Percentiles rank a stretch among this genome's conserved stretches.
Conservation (phyloP, 768 basidiomycete species). For the Phanerodontia chrysosporium region DNA sequence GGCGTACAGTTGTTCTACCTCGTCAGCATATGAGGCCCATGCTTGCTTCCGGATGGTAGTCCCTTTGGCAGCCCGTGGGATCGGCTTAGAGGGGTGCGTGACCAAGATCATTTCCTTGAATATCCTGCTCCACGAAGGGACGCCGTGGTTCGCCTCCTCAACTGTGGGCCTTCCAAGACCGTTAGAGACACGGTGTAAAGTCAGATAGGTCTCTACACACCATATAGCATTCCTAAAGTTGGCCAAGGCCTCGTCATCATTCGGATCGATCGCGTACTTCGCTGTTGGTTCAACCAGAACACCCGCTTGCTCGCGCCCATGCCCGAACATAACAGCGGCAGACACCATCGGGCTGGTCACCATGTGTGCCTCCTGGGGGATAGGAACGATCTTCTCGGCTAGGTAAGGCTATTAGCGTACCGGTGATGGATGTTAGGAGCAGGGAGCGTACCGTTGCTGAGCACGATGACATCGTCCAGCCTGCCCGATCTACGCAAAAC, state of each 20-base stretch:
- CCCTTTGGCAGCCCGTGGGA: constrained; percentile 13
- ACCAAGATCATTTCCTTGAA: constrained; percentile 27
- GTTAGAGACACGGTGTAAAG: not conserved
- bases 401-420: not conserved
- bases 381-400: constrained; percentile 17
- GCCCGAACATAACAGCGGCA: constrained; percentile 18
- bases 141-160: constrained; percentile 19
- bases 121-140: constrained; percentile 25
- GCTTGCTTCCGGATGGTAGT: constrained; percentile 10
- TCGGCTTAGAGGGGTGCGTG: constrained; percentile 7
- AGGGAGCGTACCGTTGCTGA: constrained; percentile 10
- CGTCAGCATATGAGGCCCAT: constrained; percentile 3
- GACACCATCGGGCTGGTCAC: constrained; percentile 4
- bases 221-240: constrained; percentile 13
- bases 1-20: constrained; percentile 12
- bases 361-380: constrained; percentile 11
- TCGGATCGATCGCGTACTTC: constrained; percentile 2
- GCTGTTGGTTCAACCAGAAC: constrained; percentile 15
- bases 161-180: constrained; percentile 20
- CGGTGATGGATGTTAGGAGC: constrained; percentile 5
- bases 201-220: not conserved
- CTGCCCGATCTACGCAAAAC: constrained; percentile 6
- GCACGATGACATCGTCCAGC: constrained; percentile 20
- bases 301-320: constrained; percentile 12
- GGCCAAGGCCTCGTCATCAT: not conserved